Evolutionary conservation across 1,284 basidiomycete genomes (phyloP).

Genomic region (Rhizoctonia solani): DNA sequence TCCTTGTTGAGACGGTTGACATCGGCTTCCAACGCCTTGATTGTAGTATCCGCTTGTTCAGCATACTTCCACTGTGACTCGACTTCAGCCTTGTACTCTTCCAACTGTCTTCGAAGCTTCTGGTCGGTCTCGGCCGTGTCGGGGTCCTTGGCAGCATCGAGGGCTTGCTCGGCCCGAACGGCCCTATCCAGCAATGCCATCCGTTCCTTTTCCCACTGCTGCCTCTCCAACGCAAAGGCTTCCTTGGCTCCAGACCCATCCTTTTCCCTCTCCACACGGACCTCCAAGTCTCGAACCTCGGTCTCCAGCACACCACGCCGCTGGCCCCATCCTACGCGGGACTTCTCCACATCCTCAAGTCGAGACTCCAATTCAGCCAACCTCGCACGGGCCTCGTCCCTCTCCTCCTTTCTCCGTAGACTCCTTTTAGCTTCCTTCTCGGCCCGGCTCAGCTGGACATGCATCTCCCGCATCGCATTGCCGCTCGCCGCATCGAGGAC

Average conservation of each 20-base stretch:
- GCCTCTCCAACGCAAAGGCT: conserved; percentile 7
- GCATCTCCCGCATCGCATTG: conserved; percentile 17
- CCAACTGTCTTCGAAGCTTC: conserved; percentile 10
- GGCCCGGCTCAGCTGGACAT: not conserved
- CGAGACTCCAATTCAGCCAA: not conserved
- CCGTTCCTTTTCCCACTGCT: conserved; percentile 22
- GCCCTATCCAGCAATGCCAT: conserved; percentile 17
- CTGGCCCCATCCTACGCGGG: not conserved
- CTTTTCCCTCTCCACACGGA: conserved; percentile 25
- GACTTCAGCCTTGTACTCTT: conserved; percentile 29
- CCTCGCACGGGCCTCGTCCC: not conserved
- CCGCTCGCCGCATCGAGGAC: not conserved
- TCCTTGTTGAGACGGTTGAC: not conserved
- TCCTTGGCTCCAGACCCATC: conserved; percentile 23
- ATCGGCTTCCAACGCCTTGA: conserved; percentile 6
- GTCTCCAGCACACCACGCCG: not conserved
- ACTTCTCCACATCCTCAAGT: not conserved
- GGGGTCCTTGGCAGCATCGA: not conserved
- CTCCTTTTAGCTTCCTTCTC: conserved; percentile 21
- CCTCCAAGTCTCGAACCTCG: conserved; percentile 24
- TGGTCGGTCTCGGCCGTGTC: not conserved
- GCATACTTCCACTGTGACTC: conserved; percentile 33
- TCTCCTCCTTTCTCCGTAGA: conserved; percentile 12
- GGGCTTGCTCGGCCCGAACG: conserved; percentile 15
- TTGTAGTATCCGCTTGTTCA: conserved; percentile 17